phyloP scores from a whole-genome alignment of 2,329 filamentous ascomycete species.

The Trichoderma pleuroti region DNA sequence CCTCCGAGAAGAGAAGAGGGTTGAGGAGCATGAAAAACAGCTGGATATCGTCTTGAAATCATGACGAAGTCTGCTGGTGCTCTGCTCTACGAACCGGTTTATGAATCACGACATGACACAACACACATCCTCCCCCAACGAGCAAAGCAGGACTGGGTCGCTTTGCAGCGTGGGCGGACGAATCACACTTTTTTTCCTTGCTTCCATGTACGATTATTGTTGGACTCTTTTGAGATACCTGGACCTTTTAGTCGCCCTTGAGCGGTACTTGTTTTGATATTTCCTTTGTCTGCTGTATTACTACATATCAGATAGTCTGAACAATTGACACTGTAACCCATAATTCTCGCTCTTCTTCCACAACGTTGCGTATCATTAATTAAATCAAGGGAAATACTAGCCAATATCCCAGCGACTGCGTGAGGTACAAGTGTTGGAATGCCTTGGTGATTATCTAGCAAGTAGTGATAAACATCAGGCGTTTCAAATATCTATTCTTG shows the following conservation, averaged over 20 bases:
- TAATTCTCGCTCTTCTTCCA: not conserved
- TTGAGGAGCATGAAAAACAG: not conserved
- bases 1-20: not conserved
- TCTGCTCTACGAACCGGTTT: constrained; percentile 3
- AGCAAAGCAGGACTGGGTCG: not conserved
- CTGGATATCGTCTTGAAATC: not conserved
- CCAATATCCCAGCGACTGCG: not conserved
- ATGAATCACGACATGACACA: not conserved
- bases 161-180: not conserved
- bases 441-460: not conserved
- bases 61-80: not conserved
- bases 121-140: not conserved
- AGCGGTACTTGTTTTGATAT: not conserved
- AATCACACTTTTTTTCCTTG: constrained; percentile 7
- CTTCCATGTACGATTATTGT: constrained; percentile 19
- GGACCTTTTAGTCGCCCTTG: not conserved
- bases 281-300: not conserved
- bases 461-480: not conserved
- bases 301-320: not conserved
- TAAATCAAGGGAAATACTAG: not conserved
- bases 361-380: not conserved
- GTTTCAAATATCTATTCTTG: not conserved
- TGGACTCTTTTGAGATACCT: constrained; percentile 11
- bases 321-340: not conserved
- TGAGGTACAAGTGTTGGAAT: not conserved